Percentiles rank a stretch among this genome's conserved stretches.
These are phyloP conservation scores for Chlamydomonas asymmetrica DNA, from an alignment of 139 green algal genomes.

Conservation along the genomic window DNA sequence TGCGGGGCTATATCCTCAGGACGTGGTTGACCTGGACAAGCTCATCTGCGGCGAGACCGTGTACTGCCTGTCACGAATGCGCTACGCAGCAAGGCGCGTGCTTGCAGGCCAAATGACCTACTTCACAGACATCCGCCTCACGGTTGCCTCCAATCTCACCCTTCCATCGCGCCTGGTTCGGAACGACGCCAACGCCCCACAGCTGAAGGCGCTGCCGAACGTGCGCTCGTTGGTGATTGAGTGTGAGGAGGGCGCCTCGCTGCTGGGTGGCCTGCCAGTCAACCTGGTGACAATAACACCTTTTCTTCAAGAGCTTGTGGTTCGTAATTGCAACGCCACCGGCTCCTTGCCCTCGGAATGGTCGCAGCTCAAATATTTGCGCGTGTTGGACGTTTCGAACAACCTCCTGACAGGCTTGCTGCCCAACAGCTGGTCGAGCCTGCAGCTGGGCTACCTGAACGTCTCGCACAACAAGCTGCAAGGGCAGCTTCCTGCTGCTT, in stretches of 20 bases:
- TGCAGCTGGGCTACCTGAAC: slow-evolving; percentile 36
- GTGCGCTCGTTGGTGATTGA: slow-evolving; percentile 16
- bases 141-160: neutral
- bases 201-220: neutral
- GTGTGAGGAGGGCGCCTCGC: slow-evolving; percentile 1
- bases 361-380: slow-evolving; percentile 15
- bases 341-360: neutral
- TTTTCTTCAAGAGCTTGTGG: slow-evolving; percentile 27
- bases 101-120: neutral
- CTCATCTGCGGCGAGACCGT: slow-evolving; percentile 33
- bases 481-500: slow-evolving; percentile 16
- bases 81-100: slow-evolving; percentile 5
- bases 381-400: slow-evolving; percentile 21
- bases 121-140: slow-evolving; percentile 7
- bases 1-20: neutral
- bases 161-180: slow-evolving; percentile 4
- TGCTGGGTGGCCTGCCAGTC: slow-evolving; percentile 30
- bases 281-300: slow-evolving; percentile 18
- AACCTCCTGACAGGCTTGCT: slow-evolving; percentile 3
- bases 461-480: slow-evolving; percentile 26
- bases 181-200: neutral
- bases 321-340: neutral
- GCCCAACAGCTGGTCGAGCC: neutral
- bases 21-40: slow-evolving; percentile 35
- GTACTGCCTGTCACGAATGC: slow-evolving; percentile 27